Percentiles rank a stretch among this genome's conserved stretches.
phyloP scores from a whole-genome alignment of 176 grass and related monocot genomes.

The Tillandsia fasciculata region DNA sequence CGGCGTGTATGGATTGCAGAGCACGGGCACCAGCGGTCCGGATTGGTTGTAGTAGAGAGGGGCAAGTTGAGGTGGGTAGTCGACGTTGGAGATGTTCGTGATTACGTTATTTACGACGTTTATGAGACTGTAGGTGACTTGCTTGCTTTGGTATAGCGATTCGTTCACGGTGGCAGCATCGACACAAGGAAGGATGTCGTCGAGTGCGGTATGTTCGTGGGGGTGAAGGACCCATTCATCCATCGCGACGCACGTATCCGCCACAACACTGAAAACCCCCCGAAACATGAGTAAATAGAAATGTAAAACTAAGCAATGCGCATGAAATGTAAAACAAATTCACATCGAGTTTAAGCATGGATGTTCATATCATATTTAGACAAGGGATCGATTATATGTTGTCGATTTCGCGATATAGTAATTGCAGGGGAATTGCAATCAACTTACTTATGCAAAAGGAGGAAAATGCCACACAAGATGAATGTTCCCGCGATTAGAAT shows the following conservation, averaged over 20 bases:
- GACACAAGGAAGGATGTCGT: conserved; percentile 82
- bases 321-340: not conserved
- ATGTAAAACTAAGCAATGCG: not conserved
- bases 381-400: not conserved
- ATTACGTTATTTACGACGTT: conserved; percentile 30
- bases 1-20: conserved; percentile 58
- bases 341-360: not conserved
- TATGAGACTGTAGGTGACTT: conserved; percentile 44
- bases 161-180: conserved; percentile 39
- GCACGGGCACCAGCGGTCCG: conserved; percentile 42
- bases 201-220: conserved; percentile 41
- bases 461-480: conserved; percentile 49
- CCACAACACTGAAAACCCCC: conserved; percentile 33
- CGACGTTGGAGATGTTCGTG: conserved; percentile 46
- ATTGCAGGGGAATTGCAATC: not conserved
- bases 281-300: not conserved
- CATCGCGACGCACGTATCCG: conserved; percentile 79
- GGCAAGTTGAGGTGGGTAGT: conserved; percentile 12
- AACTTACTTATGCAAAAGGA: conserved; percentile 64
- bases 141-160: conserved; percentile 41
- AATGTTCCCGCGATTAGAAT: conserved; percentile 44
- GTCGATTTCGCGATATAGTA: not conserved
- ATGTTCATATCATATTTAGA: not conserved
- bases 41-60: conserved; percentile 71
- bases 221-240: conserved; percentile 63